Base-by-base conservation (phyloP, 805 yeast genomes). In the Hermanozyma aechmeae region DNA sequence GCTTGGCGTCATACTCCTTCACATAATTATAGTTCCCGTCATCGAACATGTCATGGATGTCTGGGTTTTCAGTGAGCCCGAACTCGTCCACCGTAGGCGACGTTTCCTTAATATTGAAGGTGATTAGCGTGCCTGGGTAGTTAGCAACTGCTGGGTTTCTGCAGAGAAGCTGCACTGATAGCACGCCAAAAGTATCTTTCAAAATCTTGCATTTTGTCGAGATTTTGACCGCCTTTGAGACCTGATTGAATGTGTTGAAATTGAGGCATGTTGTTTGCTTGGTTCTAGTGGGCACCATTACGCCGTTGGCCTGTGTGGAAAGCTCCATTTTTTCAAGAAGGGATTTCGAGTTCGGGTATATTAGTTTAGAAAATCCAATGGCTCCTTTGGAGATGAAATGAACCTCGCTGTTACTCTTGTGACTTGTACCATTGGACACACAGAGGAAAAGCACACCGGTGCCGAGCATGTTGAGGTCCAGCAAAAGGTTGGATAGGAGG, bases 281-380 rank as follows among this genome's bases (percentile, higher is more conserved):
- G 8, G 46, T 37, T 12, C 45, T 32, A 4, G 43, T 35, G 0
- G 48, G 47, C 10, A 25, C 37, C 40, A 40, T 40, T 6, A 12
- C 18, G 16, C 16, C 14, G 16, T 23, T 11, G n/a, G 14, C 15
- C 11, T 23, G 15, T 13, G 6, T 23, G 13, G 7, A 12, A 11
- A n/a, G 13, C 20, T 10, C 11, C 15, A 14, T 6, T 14, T 14
- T 24, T 13, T n/a, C 13, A 5, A 24, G 19, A 18, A 24, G 7
- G 20, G 20, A 15, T n/a, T 15, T 14, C 10, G 12, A 6, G 6
- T 13, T 10, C 0, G 94, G 94, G 26, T 78, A 65, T 7, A 68
- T 63, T 13, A 83, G 58, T 43, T 79, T 76, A 23, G 83, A 75
- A 29, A 65, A 61, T 0, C 94, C 95, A 26, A 82, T 64, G n/a